Evolutionary conservation across 2,329 filamentous ascomycete genomes (phyloP).

Genomic region (Fusarium verticillioides): DNA sequence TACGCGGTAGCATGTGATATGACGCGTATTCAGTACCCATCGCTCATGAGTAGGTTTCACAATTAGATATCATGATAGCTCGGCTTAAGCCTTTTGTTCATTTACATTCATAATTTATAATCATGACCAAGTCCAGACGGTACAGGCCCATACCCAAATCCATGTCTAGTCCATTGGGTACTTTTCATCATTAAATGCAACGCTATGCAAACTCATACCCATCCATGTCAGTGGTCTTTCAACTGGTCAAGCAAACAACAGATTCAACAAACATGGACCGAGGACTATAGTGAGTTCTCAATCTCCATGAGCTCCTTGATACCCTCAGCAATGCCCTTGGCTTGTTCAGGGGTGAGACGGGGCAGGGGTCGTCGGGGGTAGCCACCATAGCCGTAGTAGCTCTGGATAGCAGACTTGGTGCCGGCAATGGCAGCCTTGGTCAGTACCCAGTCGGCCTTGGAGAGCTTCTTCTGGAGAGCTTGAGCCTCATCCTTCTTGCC

Average conservation of each 20-base stretch:
- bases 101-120: constrained; percentile 29
- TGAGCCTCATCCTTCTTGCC: constrained; percentile 81
- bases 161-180: neutral
- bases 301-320: constrained; percentile 73
- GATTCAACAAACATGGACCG: neutral
- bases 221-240: neutral
- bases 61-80: neutral
- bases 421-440: constrained; percentile 86
- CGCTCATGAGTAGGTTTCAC: neutral
- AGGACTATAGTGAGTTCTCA: constrained; percentile 62
- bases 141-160: neutral
- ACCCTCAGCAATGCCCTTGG: constrained; percentile 64
- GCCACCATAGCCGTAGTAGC: constrained; percentile 84
- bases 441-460: constrained; percentile 82
- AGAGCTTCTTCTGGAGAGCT: constrained; percentile 79
- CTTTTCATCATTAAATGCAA: constrained; percentile 35
- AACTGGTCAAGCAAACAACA: neutral
- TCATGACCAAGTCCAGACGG: constrained; percentile 5
- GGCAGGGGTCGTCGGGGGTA: constrained; percentile 79
- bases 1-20: neutral
- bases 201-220: constrained; percentile 36
- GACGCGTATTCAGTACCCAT: neutral
- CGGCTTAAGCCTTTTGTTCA: constrained; percentile 15
- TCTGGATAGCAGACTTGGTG: constrained; percentile 86
- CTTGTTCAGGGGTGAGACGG: constrained; percentile 68